Conservation (phyloP, 495 filamentous ascomycete genomes). For the Glutinoglossum americanum region DNA sequence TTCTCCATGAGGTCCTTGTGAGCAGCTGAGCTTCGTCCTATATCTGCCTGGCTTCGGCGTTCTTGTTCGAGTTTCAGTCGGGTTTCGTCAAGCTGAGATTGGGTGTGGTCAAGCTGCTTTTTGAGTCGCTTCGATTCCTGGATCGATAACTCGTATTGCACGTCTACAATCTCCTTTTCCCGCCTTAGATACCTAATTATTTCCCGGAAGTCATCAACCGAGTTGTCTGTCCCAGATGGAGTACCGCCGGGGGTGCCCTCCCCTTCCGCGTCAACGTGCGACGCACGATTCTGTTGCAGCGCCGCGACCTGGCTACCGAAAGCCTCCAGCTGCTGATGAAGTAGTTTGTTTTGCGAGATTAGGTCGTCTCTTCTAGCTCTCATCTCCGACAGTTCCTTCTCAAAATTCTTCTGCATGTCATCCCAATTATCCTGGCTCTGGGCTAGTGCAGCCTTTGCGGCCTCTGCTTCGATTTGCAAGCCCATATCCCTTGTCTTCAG, state of each 20-base stretch:
- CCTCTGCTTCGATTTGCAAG: slow-evolving; percentile 56
- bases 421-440: slow-evolving; percentile 77
- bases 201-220: slow-evolving; percentile 55
- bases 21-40: slow-evolving; percentile 40
- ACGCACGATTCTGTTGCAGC: slow-evolving; percentile 49
- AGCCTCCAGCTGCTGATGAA: slow-evolving; percentile 73
- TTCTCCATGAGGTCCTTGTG: slow-evolving; percentile 84
- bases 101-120: slow-evolving; percentile 73
- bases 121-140: slow-evolving; percentile 73
- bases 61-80: slow-evolving; percentile 75
- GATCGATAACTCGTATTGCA: slow-evolving; percentile 70
- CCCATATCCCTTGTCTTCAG: slow-evolving; percentile 53
- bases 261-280: slow-evolving; percentile 23
- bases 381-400: slow-evolving; percentile 61
- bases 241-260: slow-evolving; percentile 9
- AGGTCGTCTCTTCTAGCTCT: slow-evolving; percentile 60
- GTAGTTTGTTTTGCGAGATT: slow-evolving; percentile 61
- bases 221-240: background rate
- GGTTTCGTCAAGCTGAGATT: slow-evolving; percentile 67
- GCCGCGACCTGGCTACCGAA: slow-evolving; percentile 54
- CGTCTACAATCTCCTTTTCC: slow-evolving; percentile 94
- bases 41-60: slow-evolving; percentile 53
- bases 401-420: slow-evolving; percentile 55
- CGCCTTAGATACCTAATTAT: slow-evolving; percentile 77
- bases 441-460: slow-evolving; percentile 48